Evolutionary conservation across 2,329 filamentous ascomycete species (phyloP).

Genomic region (Myriosclerotinia scirpicola): DNA sequence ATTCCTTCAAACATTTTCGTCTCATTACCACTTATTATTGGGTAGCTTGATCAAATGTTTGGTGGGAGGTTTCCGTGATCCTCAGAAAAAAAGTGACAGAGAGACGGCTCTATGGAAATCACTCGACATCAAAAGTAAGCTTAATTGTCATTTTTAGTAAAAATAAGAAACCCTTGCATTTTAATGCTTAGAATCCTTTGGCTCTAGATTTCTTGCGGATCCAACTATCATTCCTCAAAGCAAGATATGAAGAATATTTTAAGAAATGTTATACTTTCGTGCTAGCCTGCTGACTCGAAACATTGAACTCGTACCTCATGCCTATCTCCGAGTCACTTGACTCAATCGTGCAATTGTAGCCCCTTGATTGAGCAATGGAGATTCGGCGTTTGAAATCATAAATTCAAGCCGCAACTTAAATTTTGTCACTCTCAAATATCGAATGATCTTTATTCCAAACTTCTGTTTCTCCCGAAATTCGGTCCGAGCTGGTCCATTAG

Average conservation of each 20-base stretch:
- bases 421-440: neutral
- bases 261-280: neutral
- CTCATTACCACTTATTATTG: neutral
- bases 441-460: neutral
- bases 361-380: neutral
- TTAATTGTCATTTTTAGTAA: neutral
- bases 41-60: neutral
- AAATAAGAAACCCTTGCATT: neutral
- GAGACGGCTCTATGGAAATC: neutral
- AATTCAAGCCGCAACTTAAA: neutral
- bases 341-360: neutral
- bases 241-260: neutral
- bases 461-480: neutral
- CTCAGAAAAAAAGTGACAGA: neutral
- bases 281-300: conserved; percentile 1
- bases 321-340: conserved; percentile 11
- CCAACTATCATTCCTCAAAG: neutral
- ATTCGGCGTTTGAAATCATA: neutral
- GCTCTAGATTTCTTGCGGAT: neutral
- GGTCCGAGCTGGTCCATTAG: neutral
- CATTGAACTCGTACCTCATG: neutral
- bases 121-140: neutral
- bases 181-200: neutral
- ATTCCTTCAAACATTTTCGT: neutral
- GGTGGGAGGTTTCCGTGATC: no score